phyloP scores from a whole-genome alignment of 306 rosid species.

The Begonia fuchsioides region DNA sequence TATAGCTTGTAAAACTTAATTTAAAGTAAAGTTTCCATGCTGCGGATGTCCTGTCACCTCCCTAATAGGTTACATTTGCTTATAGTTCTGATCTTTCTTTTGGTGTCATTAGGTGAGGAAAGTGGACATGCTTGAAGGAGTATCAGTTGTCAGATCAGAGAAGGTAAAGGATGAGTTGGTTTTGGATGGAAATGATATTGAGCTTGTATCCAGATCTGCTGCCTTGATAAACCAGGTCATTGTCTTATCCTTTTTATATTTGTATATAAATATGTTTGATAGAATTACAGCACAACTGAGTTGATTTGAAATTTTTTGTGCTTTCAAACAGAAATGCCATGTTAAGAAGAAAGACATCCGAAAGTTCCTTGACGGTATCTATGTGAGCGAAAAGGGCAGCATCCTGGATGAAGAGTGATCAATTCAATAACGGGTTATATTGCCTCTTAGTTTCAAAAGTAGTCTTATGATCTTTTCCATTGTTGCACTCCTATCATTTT shows the following conservation, averaged over 20 bases:
- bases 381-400: slow-evolving; percentile 17
- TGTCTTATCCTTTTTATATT: background rate
- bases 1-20: too few relatives aligned
- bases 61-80: too few relatives aligned
- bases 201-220: slow-evolving; percentile 35
- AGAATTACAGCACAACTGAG: too few relatives aligned
- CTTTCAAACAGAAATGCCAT: slow-evolving; percentile 34
- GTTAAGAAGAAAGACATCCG: slow-evolving; percentile 46
- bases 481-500: too few relatives aligned
- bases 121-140: slow-evolving; percentile 44
- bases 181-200: slow-evolving; percentile 2
- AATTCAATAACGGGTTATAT: too few relatives aligned
- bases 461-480: too few relatives aligned
- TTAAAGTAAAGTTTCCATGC: too few relatives aligned
- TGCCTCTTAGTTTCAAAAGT: too few relatives aligned
- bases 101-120: slow-evolving; percentile 28
- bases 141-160: slow-evolving; percentile 31
- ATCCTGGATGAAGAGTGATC: slow-evolving; percentile 22
- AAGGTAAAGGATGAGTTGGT: slow-evolving; percentile 16
- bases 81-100: too few relatives aligned
- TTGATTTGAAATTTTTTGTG: background rate
- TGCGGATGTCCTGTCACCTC: too few relatives aligned
- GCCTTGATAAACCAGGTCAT: slow-evolving; percentile 46
- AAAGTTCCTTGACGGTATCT: slow-evolving; percentile 24
- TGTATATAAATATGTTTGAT: too few relatives aligned